Evolutionary conservation across 1,139 yeast species (phyloP).

Genomic region (Blastobotrys capitulatus): DNA sequence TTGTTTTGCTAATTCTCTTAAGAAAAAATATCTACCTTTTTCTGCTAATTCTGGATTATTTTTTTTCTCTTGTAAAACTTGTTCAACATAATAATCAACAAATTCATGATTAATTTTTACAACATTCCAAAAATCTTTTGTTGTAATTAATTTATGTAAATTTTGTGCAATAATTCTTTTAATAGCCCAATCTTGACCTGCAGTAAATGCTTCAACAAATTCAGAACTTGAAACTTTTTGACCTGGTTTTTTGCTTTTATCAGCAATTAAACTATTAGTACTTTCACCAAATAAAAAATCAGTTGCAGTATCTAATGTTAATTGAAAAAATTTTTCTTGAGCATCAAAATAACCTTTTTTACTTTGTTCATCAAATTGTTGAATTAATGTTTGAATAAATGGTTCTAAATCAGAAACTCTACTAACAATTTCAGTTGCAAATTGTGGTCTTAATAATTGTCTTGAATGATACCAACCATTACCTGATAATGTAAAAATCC

Average conservation of each 20-base stretch:
- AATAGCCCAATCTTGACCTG: slow-evolving; percentile 38
- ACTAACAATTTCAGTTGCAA: slow-evolving; percentile 43
- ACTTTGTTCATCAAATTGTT: slow-evolving; percentile 3
- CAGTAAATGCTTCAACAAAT: slow-evolving; percentile 44
- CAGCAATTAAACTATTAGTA: slow-evolving; percentile 36
- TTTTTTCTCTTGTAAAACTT: slow-evolving; percentile 20
- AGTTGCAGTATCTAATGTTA: slow-evolving; percentile 54
- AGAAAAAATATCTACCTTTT: slow-evolving; percentile 11
- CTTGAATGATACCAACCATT: slow-evolving; percentile 55
- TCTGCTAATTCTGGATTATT: slow-evolving; percentile 13
- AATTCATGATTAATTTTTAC: slow-evolving; percentile 25
- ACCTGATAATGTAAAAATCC: slow-evolving; percentile 53
- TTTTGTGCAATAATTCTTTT: slow-evolving; percentile 36
- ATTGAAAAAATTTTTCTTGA: slow-evolving; percentile 44
- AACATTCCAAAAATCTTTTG: slow-evolving; percentile 32
- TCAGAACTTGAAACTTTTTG: slow-evolving; percentile 11
- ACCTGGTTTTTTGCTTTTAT: slow-evolving; percentile 21
- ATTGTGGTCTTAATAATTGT: slow-evolving; percentile 55
- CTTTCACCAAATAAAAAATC: slow-evolving; percentile 58
- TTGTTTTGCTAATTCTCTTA: slow-evolving; percentile 45
- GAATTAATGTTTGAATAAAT: slow-evolving; percentile 22
- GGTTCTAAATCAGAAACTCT: slow-evolving; percentile 34
- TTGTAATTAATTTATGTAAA: slow-evolving; percentile 34
- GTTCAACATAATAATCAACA: slow-evolving; percentile 29
- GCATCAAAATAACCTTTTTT: slow-evolving; percentile 36